Conservation (phyloP, 495 filamentous ascomycete genomes). For the Apiosordaria backusii region DNA sequence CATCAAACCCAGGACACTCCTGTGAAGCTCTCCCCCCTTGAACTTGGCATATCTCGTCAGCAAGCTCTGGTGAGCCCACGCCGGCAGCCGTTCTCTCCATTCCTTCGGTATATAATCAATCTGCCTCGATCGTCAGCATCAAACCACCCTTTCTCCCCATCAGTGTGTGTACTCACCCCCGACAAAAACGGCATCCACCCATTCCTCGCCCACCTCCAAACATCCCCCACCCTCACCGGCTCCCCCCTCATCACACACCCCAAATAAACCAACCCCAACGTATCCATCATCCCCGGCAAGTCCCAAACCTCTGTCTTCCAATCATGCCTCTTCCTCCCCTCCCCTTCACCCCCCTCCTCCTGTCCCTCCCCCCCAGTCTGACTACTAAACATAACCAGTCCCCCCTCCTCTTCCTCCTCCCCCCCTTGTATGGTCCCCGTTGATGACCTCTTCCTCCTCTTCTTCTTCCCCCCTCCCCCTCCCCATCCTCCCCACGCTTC, state of each 20-base stretch:
- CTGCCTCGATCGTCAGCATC: constrained; percentile 29
- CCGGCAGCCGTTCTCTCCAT: constrained; percentile 61
- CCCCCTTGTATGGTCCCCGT: neutral
- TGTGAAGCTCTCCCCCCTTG: constrained; percentile 59
- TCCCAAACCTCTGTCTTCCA: constrained; percentile 37
- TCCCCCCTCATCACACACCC: constrained; percentile 42
- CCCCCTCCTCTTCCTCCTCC: constrained; percentile 14
- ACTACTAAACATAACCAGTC: constrained; percentile 38
- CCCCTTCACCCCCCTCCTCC: neutral
- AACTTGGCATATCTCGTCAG: constrained; percentile 45
- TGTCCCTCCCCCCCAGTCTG: constrained; percentile 27
- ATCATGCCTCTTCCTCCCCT: constrained; percentile 17
- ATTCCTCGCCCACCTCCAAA: constrained; percentile 42
- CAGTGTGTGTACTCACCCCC: constrained; percentile 31
- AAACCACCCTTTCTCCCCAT: neutral
- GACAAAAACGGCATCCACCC: constrained; percentile 39
- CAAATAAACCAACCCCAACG: constrained; percentile 45
- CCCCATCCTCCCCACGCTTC: constrained; percentile 10
- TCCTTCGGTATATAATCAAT: constrained; percentile 56
- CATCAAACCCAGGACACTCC: constrained; percentile 55
- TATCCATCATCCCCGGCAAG: constrained; percentile 40
- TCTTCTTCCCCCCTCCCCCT: constrained; percentile 1
- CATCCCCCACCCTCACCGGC: constrained; percentile 43
- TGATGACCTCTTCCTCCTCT: constrained; percentile 10
- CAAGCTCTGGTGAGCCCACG: constrained; percentile 54